phyloP scores from a whole-genome alignment of 2,329 filamentous ascomycete genomes.

The Ceratocystis cacaofunesta region DNA sequence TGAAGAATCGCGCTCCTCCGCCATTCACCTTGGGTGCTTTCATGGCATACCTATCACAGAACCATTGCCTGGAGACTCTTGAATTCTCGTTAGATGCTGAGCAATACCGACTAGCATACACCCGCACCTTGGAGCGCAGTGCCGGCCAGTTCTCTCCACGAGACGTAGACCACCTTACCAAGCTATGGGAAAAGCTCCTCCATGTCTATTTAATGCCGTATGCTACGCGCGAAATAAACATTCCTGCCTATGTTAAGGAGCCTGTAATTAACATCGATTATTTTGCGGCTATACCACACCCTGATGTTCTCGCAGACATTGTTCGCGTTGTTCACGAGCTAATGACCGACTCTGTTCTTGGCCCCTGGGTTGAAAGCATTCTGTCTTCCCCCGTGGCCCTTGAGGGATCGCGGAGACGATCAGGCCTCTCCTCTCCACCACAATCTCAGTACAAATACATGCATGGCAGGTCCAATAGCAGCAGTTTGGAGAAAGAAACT shows the following conservation, averaged over 20 bases:
- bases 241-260: constrained; percentile 75
- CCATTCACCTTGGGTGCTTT: constrained; percentile 88
- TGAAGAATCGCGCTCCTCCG: constrained; percentile 69
- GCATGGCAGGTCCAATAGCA: constrained; percentile 4
- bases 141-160: constrained; percentile 26
- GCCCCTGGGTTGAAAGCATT: constrained; percentile 54
- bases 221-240: constrained; percentile 75
- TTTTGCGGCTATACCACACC: constrained; percentile 47
- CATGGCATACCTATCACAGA: constrained; percentile 91
- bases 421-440: neutral
- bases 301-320: constrained; percentile 64
- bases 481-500: neutral
- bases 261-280: constrained; percentile 1
- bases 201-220: constrained; percentile 82
- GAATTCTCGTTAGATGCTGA: constrained; percentile 94
- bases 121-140: constrained; percentile 25
- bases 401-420: constrained; percentile 23
- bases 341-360: constrained; percentile 92
- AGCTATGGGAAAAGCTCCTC: constrained; percentile 76
- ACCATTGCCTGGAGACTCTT: constrained; percentile 89
- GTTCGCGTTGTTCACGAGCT: constrained; percentile 83
- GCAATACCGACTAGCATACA: constrained; percentile 53
- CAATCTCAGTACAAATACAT: constrained; percentile 6
- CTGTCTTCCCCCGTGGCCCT: constrained; percentile 30
- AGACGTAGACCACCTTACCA: constrained; percentile 51